Percentiles rank a stretch among this genome's conserved stretches.
These are phyloP conservation scores for Glycine latifolia DNA, from an alignment of 306 rosid genomes.

Conservation along the genomic window DNA sequence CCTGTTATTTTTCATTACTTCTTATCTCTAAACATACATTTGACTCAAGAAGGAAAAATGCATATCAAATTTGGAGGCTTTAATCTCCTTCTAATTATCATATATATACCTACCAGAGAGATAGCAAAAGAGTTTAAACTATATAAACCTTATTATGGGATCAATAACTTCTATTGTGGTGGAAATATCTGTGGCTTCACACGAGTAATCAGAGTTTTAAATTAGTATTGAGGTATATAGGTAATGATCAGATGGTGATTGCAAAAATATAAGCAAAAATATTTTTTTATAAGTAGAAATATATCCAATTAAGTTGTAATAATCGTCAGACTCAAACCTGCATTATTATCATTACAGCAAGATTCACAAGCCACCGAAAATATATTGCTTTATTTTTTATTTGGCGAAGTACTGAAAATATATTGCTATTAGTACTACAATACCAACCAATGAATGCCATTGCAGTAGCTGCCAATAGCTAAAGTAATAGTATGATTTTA, in stretches of 20 bases:
- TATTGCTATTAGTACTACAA: neutral
- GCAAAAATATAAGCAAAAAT: neutral
- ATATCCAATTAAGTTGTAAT: neutral
- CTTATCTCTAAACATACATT: neutral
- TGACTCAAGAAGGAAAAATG: neutral
- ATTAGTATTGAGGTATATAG: neutral
- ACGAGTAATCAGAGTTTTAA: neutral
- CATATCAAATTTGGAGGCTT: neutral
- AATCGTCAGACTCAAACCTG: conserved; percentile 17
- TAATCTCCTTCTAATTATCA: neutral
- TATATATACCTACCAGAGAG: no score
- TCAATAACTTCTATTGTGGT: no score
- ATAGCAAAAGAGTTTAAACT: no score
- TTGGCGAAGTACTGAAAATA: neutral
- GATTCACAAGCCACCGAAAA: conserved; percentile 28
- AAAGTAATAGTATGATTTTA: conserved; percentile 6
- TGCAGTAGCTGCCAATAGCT: conserved; percentile 18
- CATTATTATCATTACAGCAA: conserved; percentile 27
- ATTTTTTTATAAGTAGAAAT: neutral
- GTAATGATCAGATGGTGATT: neutral
- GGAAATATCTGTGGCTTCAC: neutral
- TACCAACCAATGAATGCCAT: neutral
- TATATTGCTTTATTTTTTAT: neutral
- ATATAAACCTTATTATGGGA: no score
- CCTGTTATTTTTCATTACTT: neutral